Conservation (phyloP, 1,139 yeast species). For the Candida sanyaensis region DNA sequence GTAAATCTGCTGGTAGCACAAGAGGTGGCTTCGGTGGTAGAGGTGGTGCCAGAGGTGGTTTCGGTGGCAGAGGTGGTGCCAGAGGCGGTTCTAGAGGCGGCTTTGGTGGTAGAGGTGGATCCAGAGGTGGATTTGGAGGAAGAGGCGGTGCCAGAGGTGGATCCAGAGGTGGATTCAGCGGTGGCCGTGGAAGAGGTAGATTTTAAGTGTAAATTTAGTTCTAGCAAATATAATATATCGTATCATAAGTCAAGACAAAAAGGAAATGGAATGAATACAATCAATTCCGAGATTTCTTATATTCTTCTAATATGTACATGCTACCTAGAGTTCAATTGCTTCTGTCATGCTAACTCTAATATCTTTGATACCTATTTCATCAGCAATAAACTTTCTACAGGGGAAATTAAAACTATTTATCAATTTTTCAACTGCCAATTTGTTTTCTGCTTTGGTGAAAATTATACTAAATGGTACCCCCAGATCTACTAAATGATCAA, state of each 20-base stretch:
- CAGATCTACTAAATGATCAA: slow-evolving; percentile 48
- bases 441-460: slow-evolving; percentile 68
- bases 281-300: too few relatives aligned
- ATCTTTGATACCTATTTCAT: slow-evolving; percentile 16
- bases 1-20: slow-evolving; percentile 27
- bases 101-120: slow-evolving; percentile 38
- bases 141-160: slow-evolving; percentile 8
- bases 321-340: slow-evolving; percentile 12
- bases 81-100: slow-evolving; percentile 44
- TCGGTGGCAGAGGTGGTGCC: slow-evolving; percentile 37
- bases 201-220: slow-evolving; percentile 1
- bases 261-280: too few relatives aligned
- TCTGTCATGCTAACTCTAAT: slow-evolving; percentile 35
- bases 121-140: slow-evolving; percentile 5
- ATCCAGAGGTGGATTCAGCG: slow-evolving; percentile 33
- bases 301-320: neutral
- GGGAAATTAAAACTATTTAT: slow-evolving; percentile 7
- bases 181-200: slow-evolving; percentile 32
- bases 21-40: slow-evolving; percentile 50
- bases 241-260: neutral
- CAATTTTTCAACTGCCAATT: slow-evolving; percentile 34
- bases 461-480: slow-evolving; percentile 76
- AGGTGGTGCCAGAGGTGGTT: slow-evolving; percentile 45
- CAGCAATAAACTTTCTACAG: slow-evolving; percentile 5
- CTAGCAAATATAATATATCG: neutral